These are phyloP conservation scores for Ganoderma leucocontextum DNA, from an alignment of 1,284 basidiomycete species.

Conservation along the genomic window DNA sequence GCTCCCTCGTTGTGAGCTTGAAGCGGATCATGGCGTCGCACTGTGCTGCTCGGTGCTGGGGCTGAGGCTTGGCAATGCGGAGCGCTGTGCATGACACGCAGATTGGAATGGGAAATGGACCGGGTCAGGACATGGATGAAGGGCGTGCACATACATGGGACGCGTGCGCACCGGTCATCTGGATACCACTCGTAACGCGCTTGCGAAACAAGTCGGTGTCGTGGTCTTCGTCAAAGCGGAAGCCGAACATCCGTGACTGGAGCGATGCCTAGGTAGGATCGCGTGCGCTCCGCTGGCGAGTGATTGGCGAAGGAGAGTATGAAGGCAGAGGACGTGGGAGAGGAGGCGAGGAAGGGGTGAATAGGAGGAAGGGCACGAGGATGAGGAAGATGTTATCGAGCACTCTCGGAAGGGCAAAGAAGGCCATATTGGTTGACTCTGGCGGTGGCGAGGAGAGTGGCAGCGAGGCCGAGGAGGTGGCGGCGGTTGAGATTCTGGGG, in stretches of 20 bases:
- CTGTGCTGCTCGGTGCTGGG: slow-evolving; percentile 15
- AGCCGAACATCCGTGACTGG: slow-evolving; percentile 83
- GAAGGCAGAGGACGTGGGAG: slow-evolving; percentile 38
- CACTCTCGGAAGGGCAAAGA: slow-evolving; percentile 45
- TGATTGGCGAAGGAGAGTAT: slow-evolving; percentile 36
- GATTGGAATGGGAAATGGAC: not conserved
- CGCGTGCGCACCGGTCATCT: slow-evolving; percentile 29
- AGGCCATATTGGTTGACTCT: slow-evolving; percentile 16
- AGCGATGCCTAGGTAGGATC: too few relatives aligned
- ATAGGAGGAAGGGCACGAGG: slow-evolving; percentile 37
- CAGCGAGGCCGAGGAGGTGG: slow-evolving; percentile 43
- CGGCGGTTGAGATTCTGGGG: slow-evolving; percentile 54
- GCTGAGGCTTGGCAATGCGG: slow-evolving; percentile 21
- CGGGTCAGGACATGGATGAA: slow-evolving; percentile 11
- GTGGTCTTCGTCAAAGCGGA: slow-evolving; percentile 73
- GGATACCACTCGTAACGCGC: slow-evolving; percentile 48
- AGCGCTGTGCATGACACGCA: not conserved
- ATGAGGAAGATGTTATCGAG: slow-evolving; percentile 44
- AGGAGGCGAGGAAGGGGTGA: slow-evolving; percentile 38
- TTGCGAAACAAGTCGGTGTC: slow-evolving; percentile 65
- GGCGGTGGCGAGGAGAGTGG: slow-evolving; percentile 39
- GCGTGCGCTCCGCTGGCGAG: too few relatives aligned
- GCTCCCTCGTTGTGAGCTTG: too few relatives aligned
- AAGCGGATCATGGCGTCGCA: too few relatives aligned
- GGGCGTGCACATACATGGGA: not conserved